Conservation (phyloP, 2,329 filamentous ascomycete genomes). For the Claviceps sp. region DNA sequence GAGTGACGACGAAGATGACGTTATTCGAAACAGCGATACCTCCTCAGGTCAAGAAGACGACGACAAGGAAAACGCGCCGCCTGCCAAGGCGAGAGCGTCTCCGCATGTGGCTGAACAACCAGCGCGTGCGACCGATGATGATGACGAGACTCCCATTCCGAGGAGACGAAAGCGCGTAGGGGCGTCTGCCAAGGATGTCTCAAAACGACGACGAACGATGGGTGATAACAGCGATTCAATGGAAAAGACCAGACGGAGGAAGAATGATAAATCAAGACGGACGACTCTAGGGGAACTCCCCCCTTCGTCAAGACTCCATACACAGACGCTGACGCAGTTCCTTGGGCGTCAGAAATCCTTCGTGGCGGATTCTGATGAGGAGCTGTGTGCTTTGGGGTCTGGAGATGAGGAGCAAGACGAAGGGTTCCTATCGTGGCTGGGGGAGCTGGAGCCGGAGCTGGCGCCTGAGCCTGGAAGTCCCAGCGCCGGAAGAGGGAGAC, state of each 20-base stretch:
- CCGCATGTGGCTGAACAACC: background rate
- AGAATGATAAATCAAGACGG: conserved; percentile 11
- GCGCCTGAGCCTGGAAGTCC: conserved; percentile 12
- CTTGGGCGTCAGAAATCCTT: conserved; percentile 14
- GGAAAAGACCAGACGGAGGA: background rate
- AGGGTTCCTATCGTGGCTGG: conserved; percentile 22
- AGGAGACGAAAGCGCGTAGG: conserved; percentile 12
- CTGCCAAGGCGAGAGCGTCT: background rate
- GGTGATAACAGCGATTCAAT: conserved; percentile 5
- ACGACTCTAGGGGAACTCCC: conserved; percentile 19
- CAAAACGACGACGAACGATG: conserved; percentile 1
- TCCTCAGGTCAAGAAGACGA: background rate
- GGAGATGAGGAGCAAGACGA: conserved; percentile 13
- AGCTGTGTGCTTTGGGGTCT: background rate
- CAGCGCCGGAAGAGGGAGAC: conserved; percentile 11
- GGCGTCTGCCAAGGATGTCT: background rate
- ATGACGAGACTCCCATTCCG: conserved; percentile 12
- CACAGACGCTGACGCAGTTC: conserved; percentile 30
- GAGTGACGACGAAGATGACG: conserved; percentile 15
- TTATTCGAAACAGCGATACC: background rate
- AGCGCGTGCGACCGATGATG: conserved; percentile 1
- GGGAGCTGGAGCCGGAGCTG: background rate
- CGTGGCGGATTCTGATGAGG: conserved; percentile 25
- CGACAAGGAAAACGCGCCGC: conserved; percentile 9
- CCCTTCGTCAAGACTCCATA: conserved; percentile 22